Conservation (phyloP, 495 filamentous ascomycete genomes). For the Achaetomiella virescens region DNA sequence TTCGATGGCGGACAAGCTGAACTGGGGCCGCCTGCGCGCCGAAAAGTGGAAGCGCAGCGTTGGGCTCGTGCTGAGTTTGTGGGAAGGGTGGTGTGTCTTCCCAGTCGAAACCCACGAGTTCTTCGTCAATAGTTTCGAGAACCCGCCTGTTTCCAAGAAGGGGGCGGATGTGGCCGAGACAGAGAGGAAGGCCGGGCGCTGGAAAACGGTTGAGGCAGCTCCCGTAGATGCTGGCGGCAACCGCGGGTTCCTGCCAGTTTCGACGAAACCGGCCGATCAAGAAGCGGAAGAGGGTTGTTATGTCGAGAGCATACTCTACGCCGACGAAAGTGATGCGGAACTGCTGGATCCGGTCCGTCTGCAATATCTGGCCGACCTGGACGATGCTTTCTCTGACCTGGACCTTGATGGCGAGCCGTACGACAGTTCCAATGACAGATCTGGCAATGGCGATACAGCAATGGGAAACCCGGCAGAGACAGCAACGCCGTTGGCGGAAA, state of each 20-base stretch:
- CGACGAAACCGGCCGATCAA: slow-evolving; percentile 11
- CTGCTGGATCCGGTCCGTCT: slow-evolving; percentile 9
- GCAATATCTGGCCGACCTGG: slow-evolving; percentile 22
- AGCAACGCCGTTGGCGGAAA: slow-evolving; percentile 18
- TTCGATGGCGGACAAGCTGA: slow-evolving; percentile 63
- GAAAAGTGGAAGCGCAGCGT: slow-evolving; percentile 91
- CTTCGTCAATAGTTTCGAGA: slow-evolving; percentile 67
- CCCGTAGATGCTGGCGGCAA: slow-evolving; percentile 32
- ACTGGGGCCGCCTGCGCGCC: slow-evolving; percentile 76
- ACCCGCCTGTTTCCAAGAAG: slow-evolving; percentile 57
- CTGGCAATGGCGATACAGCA: slow-evolving; percentile 8
- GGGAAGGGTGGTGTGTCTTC: slow-evolving; percentile 91
- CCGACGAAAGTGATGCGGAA: slow-evolving; percentile 34
- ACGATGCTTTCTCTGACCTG: slow-evolving; percentile 24
- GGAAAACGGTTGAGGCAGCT: slow-evolving; percentile 63
- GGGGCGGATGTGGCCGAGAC: slow-evolving; percentile 43
- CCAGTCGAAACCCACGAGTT: slow-evolving; percentile 65
- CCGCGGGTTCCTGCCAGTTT: slow-evolving; percentile 33
- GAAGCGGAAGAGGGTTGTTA: slow-evolving; percentile 23
- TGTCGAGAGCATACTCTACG: slow-evolving; percentile 26
- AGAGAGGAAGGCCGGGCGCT: slow-evolving; percentile 54
- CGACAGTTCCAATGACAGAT: slow-evolving; percentile 10
- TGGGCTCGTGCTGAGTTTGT: slow-evolving; percentile 62
- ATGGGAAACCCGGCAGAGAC: slow-evolving; percentile 19
- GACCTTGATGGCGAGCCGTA: slow-evolving; percentile 26